Conservation (phyloP, 1,284 basidiomycete species). For the Boletus smithii region DNA sequence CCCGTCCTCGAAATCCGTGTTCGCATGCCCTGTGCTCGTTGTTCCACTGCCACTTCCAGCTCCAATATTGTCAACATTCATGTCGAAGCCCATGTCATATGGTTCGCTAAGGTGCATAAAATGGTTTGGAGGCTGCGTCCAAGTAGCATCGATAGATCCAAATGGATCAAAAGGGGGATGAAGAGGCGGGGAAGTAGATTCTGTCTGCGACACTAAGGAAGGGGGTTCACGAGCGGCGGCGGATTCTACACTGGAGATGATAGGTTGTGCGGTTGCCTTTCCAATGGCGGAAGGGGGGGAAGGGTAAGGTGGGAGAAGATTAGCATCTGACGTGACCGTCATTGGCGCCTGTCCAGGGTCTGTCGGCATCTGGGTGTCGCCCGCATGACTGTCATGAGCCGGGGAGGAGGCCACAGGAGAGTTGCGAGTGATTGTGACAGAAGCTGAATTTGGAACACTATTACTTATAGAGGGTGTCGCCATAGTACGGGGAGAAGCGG, state of each 20-base stretch:
- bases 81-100: conserved; percentile 44
- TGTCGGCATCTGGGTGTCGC: conserved; percentile 16
- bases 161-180: conserved; percentile 37
- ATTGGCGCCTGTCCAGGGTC: conserved; percentile 12
- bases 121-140: conserved; percentile 40
- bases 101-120: conserved; percentile 47
- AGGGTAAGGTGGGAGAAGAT: conserved; percentile 42
- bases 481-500: conserved; percentile 36
- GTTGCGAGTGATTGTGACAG: conserved; percentile 6
- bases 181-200: conserved; percentile 17
- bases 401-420: conserved; percentile 19
- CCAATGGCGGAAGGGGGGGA: conserved; percentile 51
- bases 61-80: conserved; percentile 42
- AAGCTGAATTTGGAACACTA: conserved; percentile 15
- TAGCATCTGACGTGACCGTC: conserved; percentile 18
- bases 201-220: conserved; percentile 11
- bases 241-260: conserved; percentile 27
- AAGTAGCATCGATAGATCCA: conserved; percentile 39
- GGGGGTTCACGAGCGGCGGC: conserved; percentile 4
- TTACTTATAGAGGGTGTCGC: conserved; percentile 27
- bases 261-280: conserved; percentile 22
- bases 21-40: conserved; percentile 27
- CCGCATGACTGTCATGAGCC: conserved; percentile 21
- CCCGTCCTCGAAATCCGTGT: conserved; percentile 57
- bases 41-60: conserved; percentile 30